phyloP scores from a whole-genome alignment of 2,329 filamentous ascomycete species.

The Talaromyces sp. region DNA sequence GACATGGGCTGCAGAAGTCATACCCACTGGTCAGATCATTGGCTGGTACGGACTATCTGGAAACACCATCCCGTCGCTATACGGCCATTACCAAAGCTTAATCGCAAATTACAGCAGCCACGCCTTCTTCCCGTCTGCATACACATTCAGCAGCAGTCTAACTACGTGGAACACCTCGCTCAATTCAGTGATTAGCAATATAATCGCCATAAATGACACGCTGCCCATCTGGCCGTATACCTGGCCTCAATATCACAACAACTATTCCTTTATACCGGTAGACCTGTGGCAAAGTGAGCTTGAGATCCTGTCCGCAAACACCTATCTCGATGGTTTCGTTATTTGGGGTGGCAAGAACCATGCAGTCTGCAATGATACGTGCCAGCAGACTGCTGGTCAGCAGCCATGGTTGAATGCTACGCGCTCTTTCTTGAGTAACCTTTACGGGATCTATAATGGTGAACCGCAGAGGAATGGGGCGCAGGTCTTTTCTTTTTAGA shows the following conservation, averaged over 20 bases:
- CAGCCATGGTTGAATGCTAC: slow-evolving; percentile 1
- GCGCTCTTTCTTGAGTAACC: background rate
- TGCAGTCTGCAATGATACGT: background rate
- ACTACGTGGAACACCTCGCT: background rate
- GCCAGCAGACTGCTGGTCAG: background rate
- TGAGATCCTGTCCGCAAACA: background rate
- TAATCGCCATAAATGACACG: background rate
- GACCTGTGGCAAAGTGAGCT: background rate
- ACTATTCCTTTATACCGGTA: background rate
- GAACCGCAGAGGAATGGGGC: background rate
- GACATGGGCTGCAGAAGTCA: slow-evolving; percentile 1
- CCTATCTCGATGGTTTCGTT: background rate
- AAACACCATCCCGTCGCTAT: slow-evolving; percentile 1
- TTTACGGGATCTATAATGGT: background rate
- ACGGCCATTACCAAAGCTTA: background rate
- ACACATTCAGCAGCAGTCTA: background rate
- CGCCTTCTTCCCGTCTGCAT: slow-evolving; percentile 2
- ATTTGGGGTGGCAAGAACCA: slow-evolving; percentile 4
- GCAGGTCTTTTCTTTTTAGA: background rate
- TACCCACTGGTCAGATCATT: background rate
- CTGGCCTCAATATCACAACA: background rate
- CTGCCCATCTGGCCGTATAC: slow-evolving; percentile 4
- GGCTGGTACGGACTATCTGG: slow-evolving; percentile 5
- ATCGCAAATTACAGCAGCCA: background rate
- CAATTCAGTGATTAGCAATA: background rate